A percentile compares a stretch with the other conserved stretches of the same genome.
Evolutionary conservation across 2,329 filamentous ascomycete species (phyloP).

Genomic region (Raffaelea arxii): DNA sequence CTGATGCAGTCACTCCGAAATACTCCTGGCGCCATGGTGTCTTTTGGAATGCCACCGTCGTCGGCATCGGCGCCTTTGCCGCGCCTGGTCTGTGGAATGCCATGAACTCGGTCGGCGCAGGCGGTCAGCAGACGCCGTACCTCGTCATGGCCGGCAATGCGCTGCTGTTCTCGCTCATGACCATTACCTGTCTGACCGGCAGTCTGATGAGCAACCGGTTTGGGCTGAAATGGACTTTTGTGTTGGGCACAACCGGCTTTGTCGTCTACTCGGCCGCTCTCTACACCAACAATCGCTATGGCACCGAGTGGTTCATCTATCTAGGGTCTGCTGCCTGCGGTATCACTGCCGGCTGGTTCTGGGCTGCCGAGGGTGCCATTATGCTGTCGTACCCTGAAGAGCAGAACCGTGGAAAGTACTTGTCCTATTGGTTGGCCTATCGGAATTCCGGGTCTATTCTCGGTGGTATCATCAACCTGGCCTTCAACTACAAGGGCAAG

Average conservation of each 20-base stretch:
- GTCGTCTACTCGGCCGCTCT: conserved; percentile 32
- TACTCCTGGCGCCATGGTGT: conserved; percentile 31
- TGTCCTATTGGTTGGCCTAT: conserved; percentile 53
- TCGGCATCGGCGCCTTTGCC: conserved; percentile 33
- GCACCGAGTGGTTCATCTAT: conserved; percentile 32
- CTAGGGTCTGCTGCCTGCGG: conserved; percentile 32
- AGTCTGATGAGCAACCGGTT: conserved; percentile 28
- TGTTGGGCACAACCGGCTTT: conserved; percentile 33
- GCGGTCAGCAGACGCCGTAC: conserved; percentile 24
- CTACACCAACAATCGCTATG: conserved; percentile 34
- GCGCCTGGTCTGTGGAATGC: conserved; percentile 39
- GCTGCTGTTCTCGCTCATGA: conserved; percentile 1
- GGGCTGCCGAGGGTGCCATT: conserved; percentile 66
- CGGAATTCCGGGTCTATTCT: conserved; percentile 54
- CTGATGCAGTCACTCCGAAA: background rate
- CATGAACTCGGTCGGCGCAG: conserved; percentile 24
- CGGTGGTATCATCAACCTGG: conserved; percentile 61
- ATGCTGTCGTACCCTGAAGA: conserved; percentile 65
- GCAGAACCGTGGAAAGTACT: conserved; percentile 51
- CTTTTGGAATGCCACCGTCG: conserved; percentile 34
- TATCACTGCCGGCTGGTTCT: conserved; percentile 33
- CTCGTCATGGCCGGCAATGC: conserved; percentile 20
- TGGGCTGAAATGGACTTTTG: conserved; percentile 29
- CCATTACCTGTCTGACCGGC: conserved; percentile 25
- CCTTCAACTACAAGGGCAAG: conserved; percentile 45